phyloP scores from a whole-genome alignment of 1,284 basidiomycete species.

The Flammula alnicola region DNA sequence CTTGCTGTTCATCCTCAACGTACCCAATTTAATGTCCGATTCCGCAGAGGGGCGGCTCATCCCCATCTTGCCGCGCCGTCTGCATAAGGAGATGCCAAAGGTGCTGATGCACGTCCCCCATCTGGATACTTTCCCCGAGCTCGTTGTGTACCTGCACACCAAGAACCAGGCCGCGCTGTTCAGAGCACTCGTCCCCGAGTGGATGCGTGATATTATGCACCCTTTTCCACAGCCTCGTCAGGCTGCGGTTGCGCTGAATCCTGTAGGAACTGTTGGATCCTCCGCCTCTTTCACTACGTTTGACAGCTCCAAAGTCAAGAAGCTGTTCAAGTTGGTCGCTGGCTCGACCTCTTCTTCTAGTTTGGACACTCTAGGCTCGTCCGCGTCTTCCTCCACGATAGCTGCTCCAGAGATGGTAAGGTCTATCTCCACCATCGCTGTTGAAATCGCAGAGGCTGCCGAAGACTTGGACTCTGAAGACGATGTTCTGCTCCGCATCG shows the following conservation, averaged over 20 bases:
- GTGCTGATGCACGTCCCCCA: conserved; percentile 38
- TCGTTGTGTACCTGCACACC: conserved; percentile 44
- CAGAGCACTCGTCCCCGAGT: conserved; percentile 40
- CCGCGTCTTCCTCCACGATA: too few species aligned
- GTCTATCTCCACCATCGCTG: conserved; percentile 26
- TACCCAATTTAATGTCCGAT: conserved; percentile 34
- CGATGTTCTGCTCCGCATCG: conserved; percentile 29
- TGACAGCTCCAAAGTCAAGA: neutral
- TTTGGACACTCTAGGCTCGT: neutral
- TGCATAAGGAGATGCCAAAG: conserved; percentile 38
- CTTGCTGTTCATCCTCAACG: conserved; percentile 39
- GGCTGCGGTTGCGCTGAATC: neutral
- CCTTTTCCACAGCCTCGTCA: conserved; percentile 31
- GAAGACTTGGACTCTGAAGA: conserved; percentile 7
- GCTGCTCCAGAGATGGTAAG: conserved; percentile 11
- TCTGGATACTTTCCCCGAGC: conserved; percentile 39
- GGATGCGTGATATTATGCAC: conserved; percentile 41
- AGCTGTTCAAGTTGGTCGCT: neutral
- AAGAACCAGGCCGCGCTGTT: conserved; percentile 43
- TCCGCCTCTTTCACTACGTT: neutral
- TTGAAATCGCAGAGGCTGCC: conserved; percentile 32
- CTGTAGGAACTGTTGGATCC: neutral
- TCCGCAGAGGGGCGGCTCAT: neutral
- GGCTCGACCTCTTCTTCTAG: neutral
- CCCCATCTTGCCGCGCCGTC: conserved; percentile 34